Evolutionary conservation across 257 asterid genomes (phyloP), one percentile per base, ranked within the genome.

Genomic region (Rubia yunnanensis): DNA sequence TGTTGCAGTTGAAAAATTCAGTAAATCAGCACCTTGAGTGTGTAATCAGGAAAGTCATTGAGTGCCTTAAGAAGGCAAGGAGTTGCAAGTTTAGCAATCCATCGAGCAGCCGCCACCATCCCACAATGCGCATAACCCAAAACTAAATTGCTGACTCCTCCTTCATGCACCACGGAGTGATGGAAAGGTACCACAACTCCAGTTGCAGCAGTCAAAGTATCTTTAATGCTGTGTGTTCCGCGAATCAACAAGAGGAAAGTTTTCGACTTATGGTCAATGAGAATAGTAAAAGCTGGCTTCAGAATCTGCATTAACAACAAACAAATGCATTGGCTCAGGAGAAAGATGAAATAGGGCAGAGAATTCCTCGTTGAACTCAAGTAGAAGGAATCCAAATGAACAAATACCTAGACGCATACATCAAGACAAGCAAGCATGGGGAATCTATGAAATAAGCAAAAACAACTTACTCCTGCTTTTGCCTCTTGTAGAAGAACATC

Each of bases 91-190:
- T 90, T 94, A 14, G 99, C 96, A 65, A 90, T 94, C 97, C 99
- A 94, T 41, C 99, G 80, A 71, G 99, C 99, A 55, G 99, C 99
- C 58, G 99, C 99, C 73, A 88, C 99, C 99, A 94, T 94, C 63
- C 99, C 99, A 73, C 99, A 81, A 73, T 94, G 99, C 3, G 99
- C 99, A 73, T 94, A 94, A 56, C 99, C 99, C 68, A 94, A 82
- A 70, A 88, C 95, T 79, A 94, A 79, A 79, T 94, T 80, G 84
- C 88, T 86, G 48, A 94, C 90, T 57, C 99, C 99, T 71, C 95
- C 95, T 68, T 83, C 97, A 44, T 81, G 83, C 69, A 94, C 88
- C 61, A 94, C 88, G 0, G 97, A 74, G 73, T 94, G 99, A 85
- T 94, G 99, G 73, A 94, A 94, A 7, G 99, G 99, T 24, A 94